Evolutionary conservation across 371 early-diverging fungal genomes (phyloP), one percentile per base, ranked within the genome.

Genomic region (Mucor mucedo): DNA sequence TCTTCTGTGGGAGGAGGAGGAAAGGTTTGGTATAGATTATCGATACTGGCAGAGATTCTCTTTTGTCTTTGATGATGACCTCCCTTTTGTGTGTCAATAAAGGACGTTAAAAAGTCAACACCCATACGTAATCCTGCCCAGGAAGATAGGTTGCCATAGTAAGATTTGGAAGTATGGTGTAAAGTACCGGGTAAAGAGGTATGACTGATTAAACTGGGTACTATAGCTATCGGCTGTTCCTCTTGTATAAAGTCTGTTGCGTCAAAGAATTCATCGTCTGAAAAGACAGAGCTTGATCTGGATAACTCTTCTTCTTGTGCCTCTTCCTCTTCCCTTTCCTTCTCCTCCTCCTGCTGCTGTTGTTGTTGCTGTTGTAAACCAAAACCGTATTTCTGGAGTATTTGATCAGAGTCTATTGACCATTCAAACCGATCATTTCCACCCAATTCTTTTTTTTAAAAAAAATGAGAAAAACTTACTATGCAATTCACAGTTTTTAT

Each of bases 381-480:
- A 33, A 41, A 53, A 5, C 76, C 82, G 63, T 81, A 81, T 44
- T 63, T 55, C 16, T 77, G 68, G 11, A 81, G 54, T 9, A 66
- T 52, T 32, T 28, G 27, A 56, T 81, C 82, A 3, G 50, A 55
- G 21, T 75, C 77, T 7, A 75, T n/a, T 8, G 69, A 60, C 79
- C 79, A 81, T n/a, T 42, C 55, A 62, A 63, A 76, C 29, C 52
- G 50, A 54, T 75, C 68, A 1, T 28, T 32, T n/a, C 79, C 82
- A 8, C 76, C 79, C 47, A 79, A 54, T 52, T 70, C 80, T 77
- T 62, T 21, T 21, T 21, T 21, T 21, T 21, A 2, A 11, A 45
- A 30, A 2, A 16, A 42, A 27, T 28, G 13, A 5, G 3, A 11
- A n/a, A 29, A 13, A 44, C 1, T 21, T 21, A 21, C 21, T 0